Evolutionary conservation across 768 basidiomycete genomes (phyloP), one percentile per base, ranked within the genome.

Genomic region (Naganishia onofrii): DNA sequence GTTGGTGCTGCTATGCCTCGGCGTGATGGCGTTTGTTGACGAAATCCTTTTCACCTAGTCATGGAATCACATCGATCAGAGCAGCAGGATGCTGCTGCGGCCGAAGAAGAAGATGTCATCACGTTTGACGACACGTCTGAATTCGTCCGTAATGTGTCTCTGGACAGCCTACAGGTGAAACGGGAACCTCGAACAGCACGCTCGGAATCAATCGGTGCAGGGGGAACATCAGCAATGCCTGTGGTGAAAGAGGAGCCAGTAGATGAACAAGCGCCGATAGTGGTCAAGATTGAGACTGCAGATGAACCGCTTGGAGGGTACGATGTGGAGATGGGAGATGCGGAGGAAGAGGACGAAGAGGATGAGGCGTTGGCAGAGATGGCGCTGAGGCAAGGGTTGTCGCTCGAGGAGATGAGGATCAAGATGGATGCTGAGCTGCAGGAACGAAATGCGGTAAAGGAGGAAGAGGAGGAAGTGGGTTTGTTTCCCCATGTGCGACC

Each of bases 41-140:
- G 12, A 19, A 46, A 17, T 19, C 54, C 12, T 65, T 32, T 32
- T 36, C 8, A 6, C 10, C 3, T 15, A 91, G 91, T 92, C 77
- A 85, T 87, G 23, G 85, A 86, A 74, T 85, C 89, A 2, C 63
- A 74, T 86, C 87, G 19, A 83, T 82, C 13, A 83, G 83, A 68
- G 85, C 44, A 57, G 32, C 28, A 52, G 64, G 60, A 44, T 46
- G 19, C 31, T 46, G 19, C 31, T 15, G 67, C 74, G 34, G 57
- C 34, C 32, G 84, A 84, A 0, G 83, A 75, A 5, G 86, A 84
- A 28, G 84, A 81, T 2, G 90, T 89, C 26, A 83, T 97, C 36
- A 90, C 90, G 0, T 93, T 99, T 72, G 94, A 98, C 77, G 94
- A 97, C 74, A 98, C 95, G 0, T 92, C 93, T 0, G 95, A 97